These are phyloP conservation scores for Solanum verrucosum DNA, from an alignment of 257 asterid species.

Conservation along the genomic window DNA sequence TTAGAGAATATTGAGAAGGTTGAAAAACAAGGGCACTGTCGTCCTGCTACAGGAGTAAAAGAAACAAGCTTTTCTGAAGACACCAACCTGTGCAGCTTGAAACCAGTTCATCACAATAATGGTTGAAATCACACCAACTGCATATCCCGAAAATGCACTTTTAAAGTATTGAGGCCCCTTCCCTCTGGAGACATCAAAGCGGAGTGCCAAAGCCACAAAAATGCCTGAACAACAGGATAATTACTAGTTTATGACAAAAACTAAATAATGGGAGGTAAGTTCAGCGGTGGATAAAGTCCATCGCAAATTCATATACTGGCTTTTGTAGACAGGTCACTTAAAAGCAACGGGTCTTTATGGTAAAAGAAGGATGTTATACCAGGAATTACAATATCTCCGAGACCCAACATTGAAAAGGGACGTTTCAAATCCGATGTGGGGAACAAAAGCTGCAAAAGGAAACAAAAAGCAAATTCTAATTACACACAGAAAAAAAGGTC, in stretches of 20 bases:
- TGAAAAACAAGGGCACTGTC: neutral
- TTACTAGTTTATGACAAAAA: neutral
- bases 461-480: neutral
- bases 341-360: neutral
- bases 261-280: neutral
- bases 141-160: conserved; percentile 85
- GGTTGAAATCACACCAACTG: conserved; percentile 59
- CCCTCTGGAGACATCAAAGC: conserved; percentile 92
- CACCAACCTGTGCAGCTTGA: conserved; percentile 92
- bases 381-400: conserved; percentile 97
- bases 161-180: conserved; percentile 67
- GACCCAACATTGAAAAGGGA: conserved; percentile 98
- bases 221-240: conserved; percentile 44
- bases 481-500: neutral
- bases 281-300: neutral
- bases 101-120: conserved; percentile 96
- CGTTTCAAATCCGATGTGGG: conserved; percentile 76
- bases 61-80: neutral
- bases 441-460: conserved; percentile 72
- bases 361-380: conserved; percentile 28
- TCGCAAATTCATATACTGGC: neutral
- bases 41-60: neutral
- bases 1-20: neutral
- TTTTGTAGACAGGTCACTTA: neutral
- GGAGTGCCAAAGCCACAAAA: conserved; percentile 90